These are phyloP conservation scores for Aspergillus vadensis DNA, from an alignment of 2,329 filamentous ascomycete genomes.

Conservation along the genomic window DNA sequence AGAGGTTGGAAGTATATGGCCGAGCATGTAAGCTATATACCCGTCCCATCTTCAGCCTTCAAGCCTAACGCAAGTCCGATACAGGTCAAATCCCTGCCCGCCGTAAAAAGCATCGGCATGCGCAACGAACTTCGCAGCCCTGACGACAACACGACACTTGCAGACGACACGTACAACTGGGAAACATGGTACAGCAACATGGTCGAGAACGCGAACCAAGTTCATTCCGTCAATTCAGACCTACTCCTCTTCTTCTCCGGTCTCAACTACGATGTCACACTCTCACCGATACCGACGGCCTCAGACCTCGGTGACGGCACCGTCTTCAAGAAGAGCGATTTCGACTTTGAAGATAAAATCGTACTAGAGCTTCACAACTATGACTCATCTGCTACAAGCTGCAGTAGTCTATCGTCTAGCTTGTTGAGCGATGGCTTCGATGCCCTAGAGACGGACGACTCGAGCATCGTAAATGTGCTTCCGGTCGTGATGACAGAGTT, in stretches of 20 bases:
- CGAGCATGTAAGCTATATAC: conserved; percentile 49
- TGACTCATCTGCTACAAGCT: conserved; percentile 42
- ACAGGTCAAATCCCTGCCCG: conserved; percentile 26
- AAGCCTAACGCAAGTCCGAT: not conserved
- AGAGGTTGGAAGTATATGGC: conserved; percentile 64
- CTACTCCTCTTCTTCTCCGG: conserved; percentile 54
- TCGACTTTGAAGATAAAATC: conserved; percentile 47
- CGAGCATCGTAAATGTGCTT: conserved; percentile 37
- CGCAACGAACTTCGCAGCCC: conserved; percentile 46
- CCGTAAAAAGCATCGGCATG: conserved; percentile 35
- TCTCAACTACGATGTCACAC: conserved; percentile 48
- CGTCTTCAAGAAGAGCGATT: conserved; percentile 42
- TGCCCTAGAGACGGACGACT: conserved; percentile 37
- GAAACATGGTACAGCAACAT: conserved; percentile 49
- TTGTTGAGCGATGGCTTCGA: conserved; percentile 47
- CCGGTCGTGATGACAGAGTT: conserved; percentile 49
- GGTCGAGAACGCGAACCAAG: conserved; percentile 42
- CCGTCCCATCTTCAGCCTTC: not conserved
- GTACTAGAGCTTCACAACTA: conserved; percentile 55
- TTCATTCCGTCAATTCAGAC: conserved; percentile 48
- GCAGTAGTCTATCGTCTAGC: conserved; percentile 36
- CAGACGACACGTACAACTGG: conserved; percentile 46
- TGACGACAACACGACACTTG: conserved; percentile 11
- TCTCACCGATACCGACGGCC: conserved; percentile 40
- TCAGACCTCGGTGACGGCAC: conserved; percentile 38